Conservation (phyloP, 2,329 filamentous ascomycete genomes). For the Corinectria fuckeliana region DNA sequence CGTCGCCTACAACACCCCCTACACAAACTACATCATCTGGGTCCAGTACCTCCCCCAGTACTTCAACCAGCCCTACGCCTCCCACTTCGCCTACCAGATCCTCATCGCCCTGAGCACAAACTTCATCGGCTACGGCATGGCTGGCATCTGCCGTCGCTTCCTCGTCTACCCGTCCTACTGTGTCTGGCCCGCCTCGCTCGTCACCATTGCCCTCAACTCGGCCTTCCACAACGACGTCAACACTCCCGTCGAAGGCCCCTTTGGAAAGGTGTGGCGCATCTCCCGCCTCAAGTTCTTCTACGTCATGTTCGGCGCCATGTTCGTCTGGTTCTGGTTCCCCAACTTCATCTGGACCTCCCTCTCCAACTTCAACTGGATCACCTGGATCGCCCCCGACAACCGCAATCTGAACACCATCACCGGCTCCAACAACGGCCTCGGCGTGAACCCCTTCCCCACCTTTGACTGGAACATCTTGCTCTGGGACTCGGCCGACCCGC, state of each 20-base stretch:
- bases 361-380: slow-evolving; percentile 62
- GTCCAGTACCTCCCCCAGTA: slow-evolving; percentile 59
- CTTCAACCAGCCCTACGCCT: slow-evolving; percentile 61
- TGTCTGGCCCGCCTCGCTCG: slow-evolving; percentile 64
- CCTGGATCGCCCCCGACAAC: slow-evolving; percentile 60
- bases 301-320: slow-evolving; percentile 58
- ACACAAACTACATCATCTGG: slow-evolving; percentile 63
- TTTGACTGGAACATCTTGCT: slow-evolving; percentile 57
- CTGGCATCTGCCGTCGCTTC: slow-evolving; percentile 60
- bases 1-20: slow-evolving; percentile 58
- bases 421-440: slow-evolving; percentile 53
- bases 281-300: slow-evolving; percentile 61
- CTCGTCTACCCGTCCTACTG: slow-evolving; percentile 62
- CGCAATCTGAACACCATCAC: slow-evolving; percentile 50
- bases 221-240: slow-evolving; percentile 58
- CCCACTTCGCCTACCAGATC: slow-evolving; percentile 61
- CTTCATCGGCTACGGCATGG: slow-evolving; percentile 65
- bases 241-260: slow-evolving; percentile 48
- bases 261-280: slow-evolving; percentile 52
- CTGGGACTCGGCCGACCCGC: slow-evolving; percentile 51
- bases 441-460: slow-evolving; percentile 54
- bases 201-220: slow-evolving; percentile 61
- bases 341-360: slow-evolving; percentile 60
- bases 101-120: slow-evolving; percentile 62
- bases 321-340: slow-evolving; percentile 65